Evolutionary conservation across 2,329 filamentous ascomycete species (phyloP).

Genomic region (Diaporthe amygdali): DNA sequence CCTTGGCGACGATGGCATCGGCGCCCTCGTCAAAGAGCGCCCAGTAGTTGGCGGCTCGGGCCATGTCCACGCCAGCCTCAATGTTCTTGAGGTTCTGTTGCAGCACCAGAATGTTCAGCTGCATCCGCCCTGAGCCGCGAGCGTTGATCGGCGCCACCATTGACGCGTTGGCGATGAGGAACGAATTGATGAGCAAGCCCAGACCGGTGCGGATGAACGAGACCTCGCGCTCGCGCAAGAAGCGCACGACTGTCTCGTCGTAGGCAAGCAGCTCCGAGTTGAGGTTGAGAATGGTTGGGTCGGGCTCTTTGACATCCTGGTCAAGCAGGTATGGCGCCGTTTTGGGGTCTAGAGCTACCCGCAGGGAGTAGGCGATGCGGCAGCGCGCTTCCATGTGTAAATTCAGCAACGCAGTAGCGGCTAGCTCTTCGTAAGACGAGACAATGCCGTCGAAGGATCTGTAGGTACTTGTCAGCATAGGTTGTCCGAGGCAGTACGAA

Average conservation of each 20-base stretch:
- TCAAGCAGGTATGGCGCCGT: constrained; percentile 69
- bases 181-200: constrained; percentile 77
- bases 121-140: constrained; percentile 84
- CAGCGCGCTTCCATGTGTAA: constrained; percentile 89
- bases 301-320: constrained; percentile 77
- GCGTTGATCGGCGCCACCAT: constrained; percentile 83
- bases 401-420: constrained; percentile 78
- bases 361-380: constrained; percentile 81
- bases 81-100: constrained; percentile 98
- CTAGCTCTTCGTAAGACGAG: constrained; percentile 81
- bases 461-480: not conserved
- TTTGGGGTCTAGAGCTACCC: constrained; percentile 64
- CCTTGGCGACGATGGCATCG: constrained; percentile 68
- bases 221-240: constrained; percentile 74
- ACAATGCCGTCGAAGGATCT: constrained; percentile 88
- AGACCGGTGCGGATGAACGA: constrained; percentile 80
- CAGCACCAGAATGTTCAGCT: constrained; percentile 90
- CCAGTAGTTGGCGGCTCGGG: constrained; percentile 70
- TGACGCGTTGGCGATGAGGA: constrained; percentile 74
- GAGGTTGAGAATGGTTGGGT: constrained; percentile 79
- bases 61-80: constrained; percentile 71
- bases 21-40: constrained; percentile 69
- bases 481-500: not conserved
- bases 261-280: constrained; percentile 86
- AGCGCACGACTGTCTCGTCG: constrained; percentile 79